phyloP scores from a whole-genome alignment of 1,284 basidiomycete genomes.

The Papiliotrema laurentii region DNA sequence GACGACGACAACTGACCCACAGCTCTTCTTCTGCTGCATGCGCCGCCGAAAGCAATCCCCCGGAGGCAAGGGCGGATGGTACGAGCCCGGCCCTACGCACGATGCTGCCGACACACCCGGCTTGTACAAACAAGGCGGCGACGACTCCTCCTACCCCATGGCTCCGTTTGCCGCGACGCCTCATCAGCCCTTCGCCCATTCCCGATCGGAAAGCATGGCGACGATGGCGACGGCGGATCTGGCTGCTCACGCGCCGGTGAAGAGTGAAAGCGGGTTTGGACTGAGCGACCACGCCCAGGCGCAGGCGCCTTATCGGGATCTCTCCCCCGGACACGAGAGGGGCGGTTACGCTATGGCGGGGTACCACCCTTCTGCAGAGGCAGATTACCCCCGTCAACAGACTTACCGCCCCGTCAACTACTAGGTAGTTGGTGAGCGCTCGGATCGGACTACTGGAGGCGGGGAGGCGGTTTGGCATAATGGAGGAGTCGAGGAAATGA shows the following conservation, averaged over 20 bases:
- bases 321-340: background rate
- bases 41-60: conserved; percentile 9
- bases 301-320: background rate
- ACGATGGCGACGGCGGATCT: conserved; percentile 44
- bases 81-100: background rate
- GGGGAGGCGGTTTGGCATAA: no score
- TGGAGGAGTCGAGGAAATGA: no score
- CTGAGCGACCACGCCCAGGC: background rate
- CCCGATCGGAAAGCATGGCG: conserved; percentile 21
- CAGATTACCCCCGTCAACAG: background rate
- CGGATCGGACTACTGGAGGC: no score
- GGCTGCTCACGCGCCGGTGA: conserved; percentile 17
- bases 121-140: conserved; percentile 18
- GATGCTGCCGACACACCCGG: conserved; percentile 6
- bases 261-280: conserved; percentile 11
- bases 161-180: conserved; percentile 23
- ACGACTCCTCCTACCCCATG: conserved; percentile 28
- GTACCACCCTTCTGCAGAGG: background rate
- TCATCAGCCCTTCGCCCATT: no score
- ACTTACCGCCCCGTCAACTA: background rate
- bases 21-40: conserved; percentile 12
- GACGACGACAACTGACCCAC: no score
- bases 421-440: no score
- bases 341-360: background rate
- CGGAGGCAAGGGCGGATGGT: conserved; percentile 1